These are phyloP conservation scores for Chloranthus sessilifolius DNA, from an alignment of 164 flowering plant species.

Conservation along the genomic window DNA sequence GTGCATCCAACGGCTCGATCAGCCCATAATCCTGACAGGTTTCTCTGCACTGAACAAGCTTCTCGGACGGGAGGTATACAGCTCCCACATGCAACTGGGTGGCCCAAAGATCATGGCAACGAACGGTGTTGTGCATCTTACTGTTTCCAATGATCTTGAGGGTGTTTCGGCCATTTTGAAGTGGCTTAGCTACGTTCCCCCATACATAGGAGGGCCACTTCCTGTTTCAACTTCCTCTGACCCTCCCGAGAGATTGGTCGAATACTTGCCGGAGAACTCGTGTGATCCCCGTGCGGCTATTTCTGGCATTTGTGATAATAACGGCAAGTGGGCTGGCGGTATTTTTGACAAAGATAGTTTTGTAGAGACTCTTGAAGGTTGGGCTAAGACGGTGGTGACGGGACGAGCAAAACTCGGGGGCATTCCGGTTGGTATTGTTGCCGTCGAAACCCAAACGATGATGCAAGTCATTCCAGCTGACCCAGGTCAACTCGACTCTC, in stretches of 20 bases:
- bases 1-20: constrained; percentile 98
- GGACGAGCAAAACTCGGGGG: constrained; percentile 99
- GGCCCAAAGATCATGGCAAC: constrained; percentile 99
- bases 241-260: constrained; percentile 78
- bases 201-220: constrained; percentile 72
- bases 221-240: constrained; percentile 67
- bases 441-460: constrained; percentile 97
- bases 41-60: constrained; percentile 96
- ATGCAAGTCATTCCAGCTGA: constrained; percentile 99
- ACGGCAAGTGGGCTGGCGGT: constrained; percentile 87
- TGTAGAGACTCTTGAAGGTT: constrained; percentile 92
- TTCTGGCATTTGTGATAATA: constrained; percentile 45
- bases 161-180: constrained; percentile 84
- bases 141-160: constrained; percentile 98
- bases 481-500: constrained; percentile 99
- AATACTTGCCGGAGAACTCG: constrained; percentile 74
- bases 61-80: constrained; percentile 96
- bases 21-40: constrained; percentile 96
- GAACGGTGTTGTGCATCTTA: constrained; percentile 94
- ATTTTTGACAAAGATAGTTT: constrained; percentile 91
- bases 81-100: constrained; percentile 99
- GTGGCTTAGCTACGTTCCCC: constrained; percentile 93
- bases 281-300: constrained; percentile 99
- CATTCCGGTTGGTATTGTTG: constrained; percentile 92
- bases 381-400: constrained; percentile 99